Conservation (phyloP, 2,329 filamentous ascomycete species). For the Epichloe brachyelytri region DNA sequence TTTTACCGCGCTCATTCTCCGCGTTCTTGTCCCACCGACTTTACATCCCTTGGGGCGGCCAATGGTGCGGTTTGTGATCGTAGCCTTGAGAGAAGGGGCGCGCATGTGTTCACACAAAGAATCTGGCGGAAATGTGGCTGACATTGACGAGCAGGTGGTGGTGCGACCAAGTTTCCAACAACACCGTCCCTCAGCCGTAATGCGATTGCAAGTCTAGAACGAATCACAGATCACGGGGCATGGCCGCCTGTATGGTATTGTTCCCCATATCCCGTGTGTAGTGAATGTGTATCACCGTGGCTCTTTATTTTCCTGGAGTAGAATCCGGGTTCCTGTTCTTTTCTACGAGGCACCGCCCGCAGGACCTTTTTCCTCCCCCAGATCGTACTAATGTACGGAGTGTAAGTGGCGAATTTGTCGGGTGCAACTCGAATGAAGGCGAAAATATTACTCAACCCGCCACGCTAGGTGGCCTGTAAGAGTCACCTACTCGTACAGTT, state of each 20-base stretch:
- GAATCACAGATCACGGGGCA: neutral
- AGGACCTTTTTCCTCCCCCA: too few species aligned
- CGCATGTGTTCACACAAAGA: neutral
- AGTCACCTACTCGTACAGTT: neutral
- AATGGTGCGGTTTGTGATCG: neutral
- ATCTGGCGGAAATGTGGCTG: neutral
- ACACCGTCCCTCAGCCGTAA: too few species aligned
- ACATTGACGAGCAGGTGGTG: neutral
- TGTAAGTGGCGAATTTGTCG: neutral
- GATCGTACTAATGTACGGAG: neutral
- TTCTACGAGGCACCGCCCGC: too few species aligned
- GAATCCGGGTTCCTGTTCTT: neutral
- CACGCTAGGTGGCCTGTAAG: neutral
- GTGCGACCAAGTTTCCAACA: neutral
- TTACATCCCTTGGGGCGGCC: too few species aligned
- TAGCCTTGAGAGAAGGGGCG: neutral
- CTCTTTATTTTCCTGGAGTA: neutral
- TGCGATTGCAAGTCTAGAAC: constrained; percentile 1
- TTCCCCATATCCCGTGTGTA: too few species aligned
- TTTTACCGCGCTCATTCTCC: neutral
- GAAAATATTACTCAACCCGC: neutral
- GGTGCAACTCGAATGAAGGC: neutral
- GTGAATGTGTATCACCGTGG: neutral
- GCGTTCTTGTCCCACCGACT: neutral
- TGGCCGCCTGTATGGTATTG: neutral